These are phyloP conservation scores for Mycogone perniciosa DNA, from an alignment of 2,329 filamentous ascomycete genomes.

Conservation along the genomic window DNA sequence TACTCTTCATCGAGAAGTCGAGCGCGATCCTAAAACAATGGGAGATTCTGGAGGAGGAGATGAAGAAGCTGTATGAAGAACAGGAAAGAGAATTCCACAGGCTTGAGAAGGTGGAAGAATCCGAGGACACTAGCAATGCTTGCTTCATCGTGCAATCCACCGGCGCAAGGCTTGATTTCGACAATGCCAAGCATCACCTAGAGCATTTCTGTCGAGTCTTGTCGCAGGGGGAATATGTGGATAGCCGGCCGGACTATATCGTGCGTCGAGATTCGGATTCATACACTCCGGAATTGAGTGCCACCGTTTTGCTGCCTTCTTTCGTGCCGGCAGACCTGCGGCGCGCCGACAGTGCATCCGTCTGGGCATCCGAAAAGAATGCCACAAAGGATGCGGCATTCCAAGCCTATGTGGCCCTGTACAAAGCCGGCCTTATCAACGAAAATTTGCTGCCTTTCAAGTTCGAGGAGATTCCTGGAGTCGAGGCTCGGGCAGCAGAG, in stretches of 20 bases:
- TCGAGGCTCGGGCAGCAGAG: constrained; percentile 32
- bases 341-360: constrained; percentile 15
- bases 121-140: constrained; percentile 17
- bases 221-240: constrained; percentile 51
- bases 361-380: constrained; percentile 66
- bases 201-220: constrained; percentile 71
- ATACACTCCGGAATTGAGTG: constrained; percentile 33
- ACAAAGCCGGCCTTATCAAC: constrained; percentile 66
- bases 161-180: constrained; percentile 62
- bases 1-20: constrained; percentile 36
- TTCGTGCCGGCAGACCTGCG: constrained; percentile 50
- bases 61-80: constrained; percentile 64
- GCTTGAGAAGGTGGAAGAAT: constrained; percentile 43
- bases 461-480: constrained; percentile 33
- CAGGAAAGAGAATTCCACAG: constrained; percentile 47
- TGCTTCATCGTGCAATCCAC: constrained; percentile 36
- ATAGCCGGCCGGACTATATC: constrained; percentile 63
- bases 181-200: constrained; percentile 69
- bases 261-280: constrained; percentile 34
- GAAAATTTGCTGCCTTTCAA: constrained; percentile 66
- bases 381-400: constrained; percentile 80
- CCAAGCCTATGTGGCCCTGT: constrained; percentile 65
- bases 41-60: constrained; percentile 61
- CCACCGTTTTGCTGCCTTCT: constrained; percentile 64
- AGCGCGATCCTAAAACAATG: constrained; percentile 41